Evolutionary conservation across 176 grass and related monocot genomes (phyloP), one percentile per base, ranked within the genome.

Genomic region (Lolium perenne): DNA sequence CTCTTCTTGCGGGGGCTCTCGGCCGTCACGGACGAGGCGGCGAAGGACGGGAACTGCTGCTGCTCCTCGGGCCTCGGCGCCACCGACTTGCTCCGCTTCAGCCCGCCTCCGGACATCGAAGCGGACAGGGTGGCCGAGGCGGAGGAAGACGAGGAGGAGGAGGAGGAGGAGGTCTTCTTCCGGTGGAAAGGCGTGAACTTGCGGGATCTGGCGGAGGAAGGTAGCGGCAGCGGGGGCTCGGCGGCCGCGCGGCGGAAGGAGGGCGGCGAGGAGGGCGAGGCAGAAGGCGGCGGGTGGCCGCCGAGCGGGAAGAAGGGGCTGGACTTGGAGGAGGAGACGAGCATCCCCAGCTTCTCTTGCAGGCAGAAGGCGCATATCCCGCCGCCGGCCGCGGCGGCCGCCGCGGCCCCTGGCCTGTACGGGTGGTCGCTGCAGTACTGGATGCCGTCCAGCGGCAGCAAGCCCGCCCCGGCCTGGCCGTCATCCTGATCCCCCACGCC

Each of bases 331-430:
- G 96, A 98, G 2, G 93, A 94, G 1, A 98, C 96, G 14, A 98
- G 86, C 90, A 91, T 94, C 32, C 96, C 96, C 12, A 98, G 93
- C 92, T 98, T 98, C 90, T 98, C 96, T 71, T 98, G 96, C 56
- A 98, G 91, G 71, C 96, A 95, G 78, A 98, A 95, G 71, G 97
- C 93, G 83, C 97, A 98, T 74, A 98, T 95, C 74, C 93, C 97
- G 1, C 89, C 88, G 15, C 87, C 73, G 43, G 89, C 80, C n/a
- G 73, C 91, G 0, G 91, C 87, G 6, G 82, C 78, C 43, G 82
- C 89, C 0, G 87, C 56, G n/a, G 63, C 84, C 87, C 91, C 94
- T 10, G 86, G 90, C 10, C 90, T 89, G 90, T 92, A 98, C 0
- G 93, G 94, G 10, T 98, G 97, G 86, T 95, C 93, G 88, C 88